Percentiles rank a stretch among this genome's conserved stretches.
These are phyloP conservation scores for Echinosophora koreensis DNA, from an alignment of 306 rosid species.

Conservation along the genomic window DNA sequence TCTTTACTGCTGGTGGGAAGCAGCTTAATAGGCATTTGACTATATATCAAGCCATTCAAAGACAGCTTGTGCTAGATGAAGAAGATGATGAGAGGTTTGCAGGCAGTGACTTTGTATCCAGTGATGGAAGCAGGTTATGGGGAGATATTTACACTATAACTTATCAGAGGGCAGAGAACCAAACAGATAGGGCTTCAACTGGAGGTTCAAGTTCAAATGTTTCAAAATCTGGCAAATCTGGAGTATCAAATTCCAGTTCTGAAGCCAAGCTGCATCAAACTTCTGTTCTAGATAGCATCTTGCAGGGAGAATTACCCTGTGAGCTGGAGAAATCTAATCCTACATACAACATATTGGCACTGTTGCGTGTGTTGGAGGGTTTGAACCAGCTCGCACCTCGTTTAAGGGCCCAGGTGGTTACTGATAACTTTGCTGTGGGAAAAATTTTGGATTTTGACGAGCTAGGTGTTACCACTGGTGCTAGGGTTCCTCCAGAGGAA, in stretches of 20 bases:
- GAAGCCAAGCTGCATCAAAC: conserved; percentile 70
- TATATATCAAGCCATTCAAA: conserved; percentile 95
- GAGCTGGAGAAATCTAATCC: conserved; percentile 90
- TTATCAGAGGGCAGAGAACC: conserved; percentile 89
- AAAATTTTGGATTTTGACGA: conserved; percentile 67
- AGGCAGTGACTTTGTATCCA: conserved; percentile 75
- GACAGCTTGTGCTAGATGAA: conserved; percentile 92
- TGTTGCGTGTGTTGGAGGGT: conserved; percentile 92
- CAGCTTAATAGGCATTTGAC: conserved; percentile 94
- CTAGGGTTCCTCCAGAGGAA: conserved; percentile 77
- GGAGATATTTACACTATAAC: conserved; percentile 90
- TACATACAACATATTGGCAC: conserved; percentile 85
- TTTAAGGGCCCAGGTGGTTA: conserved; percentile 73
- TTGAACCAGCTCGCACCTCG: conserved; percentile 96
- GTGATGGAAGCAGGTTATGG: conserved; percentile 98
- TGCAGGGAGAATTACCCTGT: conserved; percentile 97
- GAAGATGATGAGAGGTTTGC: conserved; percentile 95
- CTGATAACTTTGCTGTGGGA: conserved; percentile 83
- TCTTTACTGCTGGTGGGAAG: conserved; percentile 90
- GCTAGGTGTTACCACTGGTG: conserved; percentile 60
- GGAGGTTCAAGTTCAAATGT: conserved; percentile 74
- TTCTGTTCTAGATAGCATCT: conserved; percentile 88
- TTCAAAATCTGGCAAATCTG: conserved; percentile 71
- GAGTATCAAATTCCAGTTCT: conserved; percentile 63
- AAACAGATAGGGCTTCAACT: conserved; percentile 65